These are phyloP conservation scores for Incumbomyces lentus DNA, from an alignment of 2,329 filamentous ascomycete species.

Conservation along the genomic window DNA sequence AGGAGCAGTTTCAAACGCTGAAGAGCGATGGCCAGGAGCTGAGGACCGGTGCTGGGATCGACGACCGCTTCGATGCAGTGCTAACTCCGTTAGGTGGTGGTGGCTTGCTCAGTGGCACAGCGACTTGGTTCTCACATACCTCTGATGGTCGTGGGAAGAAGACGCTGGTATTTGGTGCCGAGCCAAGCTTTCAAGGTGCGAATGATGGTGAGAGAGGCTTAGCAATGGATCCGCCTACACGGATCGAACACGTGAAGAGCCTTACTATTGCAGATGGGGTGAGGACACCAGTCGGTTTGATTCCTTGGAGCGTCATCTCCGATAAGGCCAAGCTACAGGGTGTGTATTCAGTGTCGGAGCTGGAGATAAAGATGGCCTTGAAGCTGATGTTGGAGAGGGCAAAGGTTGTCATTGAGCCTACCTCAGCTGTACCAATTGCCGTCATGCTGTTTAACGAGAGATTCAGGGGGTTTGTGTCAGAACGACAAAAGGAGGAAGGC, in stretches of 20 bases:
- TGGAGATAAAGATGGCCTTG: constrained; percentile 69
- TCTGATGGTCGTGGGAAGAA: constrained; percentile 44
- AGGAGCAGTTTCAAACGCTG: constrained; percentile 56
- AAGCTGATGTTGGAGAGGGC: constrained; percentile 71
- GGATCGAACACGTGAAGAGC: constrained; percentile 59
- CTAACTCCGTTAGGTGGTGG: constrained; percentile 81
- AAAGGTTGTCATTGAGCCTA: constrained; percentile 87
- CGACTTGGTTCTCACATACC: constrained; percentile 52
- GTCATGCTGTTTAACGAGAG: constrained; percentile 77
- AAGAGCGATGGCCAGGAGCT: constrained; percentile 28
- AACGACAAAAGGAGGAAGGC: constrained; percentile 41
- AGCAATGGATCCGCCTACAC: constrained; percentile 40
- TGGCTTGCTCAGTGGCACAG: constrained; percentile 74
- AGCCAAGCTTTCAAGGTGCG: constrained; percentile 70
- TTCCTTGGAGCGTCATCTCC: constrained; percentile 69
- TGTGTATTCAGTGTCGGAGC: constrained; percentile 67
- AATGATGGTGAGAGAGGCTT: constrained; percentile 73
- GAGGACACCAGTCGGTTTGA: constrained; percentile 65
- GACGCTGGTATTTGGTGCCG: constrained; percentile 72
- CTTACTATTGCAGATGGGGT: constrained; percentile 84
- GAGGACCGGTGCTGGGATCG: constrained; percentile 20
- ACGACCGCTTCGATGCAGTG: constrained; percentile 50
- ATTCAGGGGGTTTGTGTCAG: constrained; percentile 54
- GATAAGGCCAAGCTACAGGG: constrained; percentile 58
- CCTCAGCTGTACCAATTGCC: constrained; percentile 72